phyloP scores from a whole-genome alignment of 2,329 filamentous ascomycete genomes.

The Colletotrichum sublineola region DNA sequence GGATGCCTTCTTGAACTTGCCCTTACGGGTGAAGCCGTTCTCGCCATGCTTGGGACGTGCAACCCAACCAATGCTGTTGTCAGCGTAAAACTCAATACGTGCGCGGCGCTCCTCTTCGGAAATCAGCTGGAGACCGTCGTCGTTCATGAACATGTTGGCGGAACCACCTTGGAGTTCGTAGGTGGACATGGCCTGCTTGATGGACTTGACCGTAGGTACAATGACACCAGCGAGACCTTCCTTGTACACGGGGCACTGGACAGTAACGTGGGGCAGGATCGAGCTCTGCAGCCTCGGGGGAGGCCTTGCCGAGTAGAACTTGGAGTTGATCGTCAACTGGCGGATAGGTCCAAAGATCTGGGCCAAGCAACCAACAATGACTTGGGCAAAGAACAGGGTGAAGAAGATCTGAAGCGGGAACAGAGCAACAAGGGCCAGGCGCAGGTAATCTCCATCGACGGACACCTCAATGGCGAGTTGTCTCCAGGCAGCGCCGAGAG shows the following conservation, averaged over 20 bases:
- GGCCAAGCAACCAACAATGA: conserved; percentile 80
- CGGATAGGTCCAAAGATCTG: conserved; percentile 82
- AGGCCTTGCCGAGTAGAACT: conserved; percentile 83
- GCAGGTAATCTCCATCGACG: conserved; percentile 72
- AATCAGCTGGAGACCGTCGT: conserved; percentile 79
- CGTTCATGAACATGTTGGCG: conserved; percentile 82
- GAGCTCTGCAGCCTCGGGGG: conserved; percentile 70
- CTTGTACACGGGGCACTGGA: conserved; percentile 91
- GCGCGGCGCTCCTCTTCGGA: conserved; percentile 71
- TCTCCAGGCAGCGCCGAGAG: conserved; percentile 78
- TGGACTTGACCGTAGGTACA: conserved; percentile 79
- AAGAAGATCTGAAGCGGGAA: conserved; percentile 83
- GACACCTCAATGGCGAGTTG: conserved; percentile 77
- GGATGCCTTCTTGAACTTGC: conserved; percentile 79
- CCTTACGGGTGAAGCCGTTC: conserved; percentile 72
- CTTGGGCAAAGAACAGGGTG: conserved; percentile 84
- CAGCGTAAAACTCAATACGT: conserved; percentile 76
- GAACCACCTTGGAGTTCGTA: conserved; percentile 85
- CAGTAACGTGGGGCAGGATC: conserved; percentile 79
- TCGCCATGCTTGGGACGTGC: conserved; percentile 74
- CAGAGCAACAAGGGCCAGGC: conserved; percentile 74
- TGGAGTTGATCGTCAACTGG: conserved; percentile 81
- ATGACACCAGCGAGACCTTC: conserved; percentile 83
- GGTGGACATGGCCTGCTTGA: conserved; percentile 82
- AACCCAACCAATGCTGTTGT: conserved; percentile 78